Evolutionary conservation across 176 grass and related monocot genomes (phyloP).

Genomic region (Cenchrus fungigraminus): DNA sequence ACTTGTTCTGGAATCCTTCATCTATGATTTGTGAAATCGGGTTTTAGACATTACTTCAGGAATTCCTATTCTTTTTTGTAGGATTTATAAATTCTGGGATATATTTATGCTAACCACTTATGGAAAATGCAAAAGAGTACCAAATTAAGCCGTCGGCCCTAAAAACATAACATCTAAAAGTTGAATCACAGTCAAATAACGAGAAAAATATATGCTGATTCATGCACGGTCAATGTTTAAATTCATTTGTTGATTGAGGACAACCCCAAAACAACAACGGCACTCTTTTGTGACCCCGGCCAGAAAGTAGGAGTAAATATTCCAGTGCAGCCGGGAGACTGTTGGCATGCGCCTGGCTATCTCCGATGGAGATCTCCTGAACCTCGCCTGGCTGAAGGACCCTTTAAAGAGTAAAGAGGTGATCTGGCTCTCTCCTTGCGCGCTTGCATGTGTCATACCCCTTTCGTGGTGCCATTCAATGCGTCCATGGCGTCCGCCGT

Average conservation of each 20-base stretch:
- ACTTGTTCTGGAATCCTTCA: too few relatives aligned
- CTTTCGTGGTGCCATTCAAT: slow-evolving; percentile 58
- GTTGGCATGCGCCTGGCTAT: background rate
- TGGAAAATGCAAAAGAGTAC: too few relatives aligned
- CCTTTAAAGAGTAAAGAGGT: slow-evolving; percentile 14
- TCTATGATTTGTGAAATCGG: too few relatives aligned
- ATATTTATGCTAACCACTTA: too few relatives aligned
- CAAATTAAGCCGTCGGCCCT: too few relatives aligned
- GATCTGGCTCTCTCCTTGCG: background rate
- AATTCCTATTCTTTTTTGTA: too few relatives aligned
- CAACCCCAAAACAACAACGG: background rate
- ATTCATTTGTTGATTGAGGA: background rate
- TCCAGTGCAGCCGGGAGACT: background rate
- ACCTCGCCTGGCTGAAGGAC: background rate
- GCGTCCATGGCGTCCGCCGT: slow-evolving; percentile 8
- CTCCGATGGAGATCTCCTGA: slow-evolving; percentile 23
- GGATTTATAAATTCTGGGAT: too few relatives aligned
- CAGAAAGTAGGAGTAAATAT: background rate
- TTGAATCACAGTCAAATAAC: background rate
- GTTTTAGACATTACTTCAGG: too few relatives aligned
- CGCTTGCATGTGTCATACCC: slow-evolving; percentile 33
- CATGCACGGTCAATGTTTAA: background rate
- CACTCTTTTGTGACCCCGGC: background rate
- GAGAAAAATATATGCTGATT: background rate
- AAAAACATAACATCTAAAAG: background rate